A percentile compares a stretch with the other conserved stretches of the same genome.
Conservation (phyloP, 2,329 filamentous ascomycete genomes). For the Lecanicillium sp. region DNA sequence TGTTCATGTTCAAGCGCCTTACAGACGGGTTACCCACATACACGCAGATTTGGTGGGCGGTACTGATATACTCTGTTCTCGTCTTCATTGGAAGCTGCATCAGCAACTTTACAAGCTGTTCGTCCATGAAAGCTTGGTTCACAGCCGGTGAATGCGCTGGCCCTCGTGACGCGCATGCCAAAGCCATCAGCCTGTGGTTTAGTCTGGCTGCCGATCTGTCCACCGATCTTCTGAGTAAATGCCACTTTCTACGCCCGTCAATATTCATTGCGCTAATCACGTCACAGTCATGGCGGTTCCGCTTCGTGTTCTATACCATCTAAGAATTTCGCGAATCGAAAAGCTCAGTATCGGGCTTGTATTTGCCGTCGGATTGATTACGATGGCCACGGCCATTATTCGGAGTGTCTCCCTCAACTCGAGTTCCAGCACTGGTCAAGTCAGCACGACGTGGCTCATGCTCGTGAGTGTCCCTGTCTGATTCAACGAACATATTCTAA, state of each 20-base stretch:
- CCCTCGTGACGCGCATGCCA: constrained; percentile 15
- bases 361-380: constrained; percentile 17
- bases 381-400: constrained; percentile 18
- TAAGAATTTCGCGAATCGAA: constrained; percentile 16
- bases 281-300: constrained; percentile 17
- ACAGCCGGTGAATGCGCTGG: constrained; percentile 16
- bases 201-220: constrained; percentile 17
- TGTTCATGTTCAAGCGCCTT: constrained; percentile 19
- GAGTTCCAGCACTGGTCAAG: constrained; percentile 14
- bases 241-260: neutral
- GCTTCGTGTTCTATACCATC: constrained; percentile 16
- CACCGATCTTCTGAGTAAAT: constrained; percentile 19
- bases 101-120: constrained; percentile 20
- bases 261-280: neutral
- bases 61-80: constrained; percentile 17
- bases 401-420: constrained; percentile 17
- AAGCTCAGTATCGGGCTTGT: constrained; percentile 18
- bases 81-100: constrained; percentile 18
- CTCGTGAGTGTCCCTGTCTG: constrained; percentile 14
- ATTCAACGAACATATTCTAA: constrained; percentile 1
- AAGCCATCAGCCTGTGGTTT: constrained; percentile 19
- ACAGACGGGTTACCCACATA: constrained; percentile 16
- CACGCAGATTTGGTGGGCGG: constrained; percentile 17
- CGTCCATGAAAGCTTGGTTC: constrained; percentile 19
- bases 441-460: constrained; percentile 20